Conservation (phyloP, 164 flowering plant genomes). For the Vitis rotundifolia region DNA sequence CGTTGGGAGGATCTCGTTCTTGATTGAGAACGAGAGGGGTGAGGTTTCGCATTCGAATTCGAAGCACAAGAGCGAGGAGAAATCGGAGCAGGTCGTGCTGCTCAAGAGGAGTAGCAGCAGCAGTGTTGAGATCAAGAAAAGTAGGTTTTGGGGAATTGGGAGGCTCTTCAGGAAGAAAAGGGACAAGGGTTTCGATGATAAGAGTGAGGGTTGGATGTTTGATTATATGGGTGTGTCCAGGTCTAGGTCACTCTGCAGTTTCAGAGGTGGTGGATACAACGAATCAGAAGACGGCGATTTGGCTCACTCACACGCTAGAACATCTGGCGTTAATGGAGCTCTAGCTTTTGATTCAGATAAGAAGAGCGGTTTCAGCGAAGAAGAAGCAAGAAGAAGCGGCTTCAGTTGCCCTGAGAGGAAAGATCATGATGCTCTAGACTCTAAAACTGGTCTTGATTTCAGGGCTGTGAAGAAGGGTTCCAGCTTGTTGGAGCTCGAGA, state of each 20-base stretch:
- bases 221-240: slow-evolving; percentile 47
- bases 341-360: slow-evolving; percentile 23
- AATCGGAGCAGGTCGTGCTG: slow-evolving; percentile 32
- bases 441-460: slow-evolving; percentile 8
- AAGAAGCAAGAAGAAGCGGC: slow-evolving; percentile 38
- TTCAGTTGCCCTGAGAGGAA: slow-evolving; percentile 7
- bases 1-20: slow-evolving; percentile 74
- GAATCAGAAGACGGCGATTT: slow-evolving; percentile 39
- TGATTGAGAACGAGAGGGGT: slow-evolving; percentile 60
- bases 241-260: slow-evolving; percentile 59
- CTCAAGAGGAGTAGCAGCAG: slow-evolving; percentile 64
- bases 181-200: slow-evolving; percentile 30
- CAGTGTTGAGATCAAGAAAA: slow-evolving; percentile 50
- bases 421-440: neutral
- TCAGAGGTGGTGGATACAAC: slow-evolving; percentile 42
- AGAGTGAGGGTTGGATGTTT: slow-evolving; percentile 44
- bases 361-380: slow-evolving; percentile 36
- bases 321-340: slow-evolving; percentile 30
- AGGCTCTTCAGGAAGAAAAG: slow-evolving; percentile 50
- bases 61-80: slow-evolving; percentile 16
- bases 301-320: slow-evolving; percentile 32
- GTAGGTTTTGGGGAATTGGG: slow-evolving; percentile 57
- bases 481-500: slow-evolving; percentile 5
- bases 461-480: slow-evolving; percentile 24
- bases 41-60: slow-evolving; percentile 16